Conservation (phyloP, 2,329 filamentous ascomycete genomes). For the Neofusicoccum laricinum region DNA sequence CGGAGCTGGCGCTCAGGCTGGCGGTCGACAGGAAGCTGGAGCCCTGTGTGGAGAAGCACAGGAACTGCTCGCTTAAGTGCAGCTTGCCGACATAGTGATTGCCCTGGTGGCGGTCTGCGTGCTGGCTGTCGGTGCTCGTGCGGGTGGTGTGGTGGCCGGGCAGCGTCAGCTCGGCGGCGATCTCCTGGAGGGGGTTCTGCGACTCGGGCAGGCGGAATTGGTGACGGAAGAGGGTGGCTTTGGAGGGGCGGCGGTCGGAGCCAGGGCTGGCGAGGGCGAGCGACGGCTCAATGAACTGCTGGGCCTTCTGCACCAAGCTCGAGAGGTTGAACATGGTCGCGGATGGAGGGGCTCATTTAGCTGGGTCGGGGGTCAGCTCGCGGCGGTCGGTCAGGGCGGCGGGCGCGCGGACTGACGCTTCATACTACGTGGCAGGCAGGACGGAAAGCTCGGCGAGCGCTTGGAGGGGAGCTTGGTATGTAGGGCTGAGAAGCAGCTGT, state of each 20-base stretch:
- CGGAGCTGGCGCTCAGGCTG: slow-evolving; percentile 73
- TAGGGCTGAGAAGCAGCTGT: slow-evolving; percentile 9
- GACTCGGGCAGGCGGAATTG: slow-evolving; percentile 93
- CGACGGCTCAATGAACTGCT: slow-evolving; percentile 89
- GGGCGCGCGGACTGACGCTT: slow-evolving; percentile 14
- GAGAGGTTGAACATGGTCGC: slow-evolving; percentile 53
- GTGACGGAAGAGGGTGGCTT: slow-evolving; percentile 87
- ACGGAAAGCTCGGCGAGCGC: slow-evolving; percentile 8
- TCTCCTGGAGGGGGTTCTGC: slow-evolving; percentile 92
- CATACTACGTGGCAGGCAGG: slow-evolving; percentile 15
- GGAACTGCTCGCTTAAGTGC: slow-evolving; percentile 88
- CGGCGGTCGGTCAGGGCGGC: background rate
- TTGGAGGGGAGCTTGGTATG: slow-evolving; percentile 12
- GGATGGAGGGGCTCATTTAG: slow-evolving; percentile 17
- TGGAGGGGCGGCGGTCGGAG: slow-evolving; percentile 79
- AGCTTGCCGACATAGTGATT: slow-evolving; percentile 91
- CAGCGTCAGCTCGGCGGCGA: slow-evolving; percentile 91
- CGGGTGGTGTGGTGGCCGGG: slow-evolving; percentile 61
- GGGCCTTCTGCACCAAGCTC: slow-evolving; percentile 90
- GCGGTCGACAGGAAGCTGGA: slow-evolving; percentile 81
- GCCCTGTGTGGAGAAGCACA: slow-evolving; percentile 94
- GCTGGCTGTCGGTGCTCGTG: slow-evolving; percentile 54
- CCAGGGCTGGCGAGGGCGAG: slow-evolving; percentile 68
- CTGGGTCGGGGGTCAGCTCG: slow-evolving; percentile 12
- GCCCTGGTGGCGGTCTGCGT: slow-evolving; percentile 64